Evolutionary conservation across 75 land plant genomes (phyloP).

Genomic region (Selaginella tamariscina): DNA sequence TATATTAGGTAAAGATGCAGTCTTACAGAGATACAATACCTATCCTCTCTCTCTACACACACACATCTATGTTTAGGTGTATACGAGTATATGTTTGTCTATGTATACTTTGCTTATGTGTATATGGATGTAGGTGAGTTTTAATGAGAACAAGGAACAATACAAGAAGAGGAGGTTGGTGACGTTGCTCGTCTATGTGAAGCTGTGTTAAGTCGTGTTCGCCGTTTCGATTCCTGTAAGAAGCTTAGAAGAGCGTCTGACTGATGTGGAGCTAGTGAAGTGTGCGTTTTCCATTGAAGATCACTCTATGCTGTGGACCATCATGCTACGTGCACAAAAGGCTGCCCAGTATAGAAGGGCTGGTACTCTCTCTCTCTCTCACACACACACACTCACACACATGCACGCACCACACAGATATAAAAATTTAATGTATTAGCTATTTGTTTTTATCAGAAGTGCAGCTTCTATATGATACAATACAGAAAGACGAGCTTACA

Average conservation of each 20-base stretch:
- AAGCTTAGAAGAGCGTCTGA: slow-evolving; percentile 15
- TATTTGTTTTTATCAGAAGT: slow-evolving; percentile 13
- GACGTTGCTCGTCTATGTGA: slow-evolving; percentile 18
- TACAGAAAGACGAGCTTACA: slow-evolving; percentile 5
- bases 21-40: too few relatives aligned
- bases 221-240: slow-evolving; percentile 14
- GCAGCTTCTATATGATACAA: slow-evolving; percentile 8
- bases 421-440: neutral
- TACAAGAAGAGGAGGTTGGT: too few relatives aligned
- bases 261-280: slow-evolving; percentile 18
- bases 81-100: too few relatives aligned
- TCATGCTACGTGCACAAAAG: slow-evolving; percentile 13
- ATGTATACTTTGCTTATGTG: too few relatives aligned
- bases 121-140: too few relatives aligned
- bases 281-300: slow-evolving; percentile 9
- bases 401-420: neutral
- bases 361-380: slow-evolving; percentile 6
- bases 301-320: neutral
- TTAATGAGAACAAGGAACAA: too few relatives aligned
- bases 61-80: too few relatives aligned
- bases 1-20: too few relatives aligned
- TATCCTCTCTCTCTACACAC: too few relatives aligned
- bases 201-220: slow-evolving; percentile 20
- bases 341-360: slow-evolving; percentile 24
- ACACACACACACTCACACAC: neutral